A percentile compares a stretch with the other conserved stretches of the same genome.
phyloP scores from a whole-genome alignment of 805 yeast species.

The Candida tallmaniae region DNA sequence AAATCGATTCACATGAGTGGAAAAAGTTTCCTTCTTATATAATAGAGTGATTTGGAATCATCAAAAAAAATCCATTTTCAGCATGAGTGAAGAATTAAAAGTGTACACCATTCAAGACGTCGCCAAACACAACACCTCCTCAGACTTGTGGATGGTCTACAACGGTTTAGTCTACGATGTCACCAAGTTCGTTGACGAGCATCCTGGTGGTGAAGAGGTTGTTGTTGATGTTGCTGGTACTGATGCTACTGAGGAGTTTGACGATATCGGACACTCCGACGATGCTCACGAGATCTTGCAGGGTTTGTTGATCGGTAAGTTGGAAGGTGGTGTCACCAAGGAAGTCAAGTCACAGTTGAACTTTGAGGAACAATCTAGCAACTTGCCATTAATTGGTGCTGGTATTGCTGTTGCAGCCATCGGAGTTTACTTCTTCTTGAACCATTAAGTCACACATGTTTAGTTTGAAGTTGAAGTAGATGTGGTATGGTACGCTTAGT shows the following conservation, averaged over 20 bases:
- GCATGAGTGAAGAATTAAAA: conserved; percentile 23
- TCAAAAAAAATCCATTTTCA: too few species aligned
- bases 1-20: too few species aligned
- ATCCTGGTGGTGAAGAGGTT: conserved; percentile 48
- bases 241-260: conserved; percentile 44
- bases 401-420: conserved; percentile 33
- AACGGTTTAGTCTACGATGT: conserved; percentile 42
- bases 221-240: conserved; percentile 39
- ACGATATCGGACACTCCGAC: conserved; percentile 95
- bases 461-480: too few species aligned
- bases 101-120: conserved; percentile 54
- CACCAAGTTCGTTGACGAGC: conserved; percentile 40
- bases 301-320: conserved; percentile 68
- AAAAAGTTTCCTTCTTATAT: too few species aligned
- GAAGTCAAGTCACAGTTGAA: conserved; percentile 21
- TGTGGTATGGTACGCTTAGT: too few species aligned
- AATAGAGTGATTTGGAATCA: too few species aligned
- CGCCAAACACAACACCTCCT: conserved; percentile 33
- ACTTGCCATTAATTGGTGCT: conserved; percentile 28
- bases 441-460: conserved; percentile 13
- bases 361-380: conserved; percentile 14
- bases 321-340: conserved; percentile 56
- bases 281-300: conserved; percentile 81
- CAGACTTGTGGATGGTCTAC: conserved; percentile 42
- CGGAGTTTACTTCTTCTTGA: conserved; percentile 38